phyloP scores from a whole-genome alignment of 495 filamentous ascomycete genomes.

The Aspergillus affinis region DNA sequence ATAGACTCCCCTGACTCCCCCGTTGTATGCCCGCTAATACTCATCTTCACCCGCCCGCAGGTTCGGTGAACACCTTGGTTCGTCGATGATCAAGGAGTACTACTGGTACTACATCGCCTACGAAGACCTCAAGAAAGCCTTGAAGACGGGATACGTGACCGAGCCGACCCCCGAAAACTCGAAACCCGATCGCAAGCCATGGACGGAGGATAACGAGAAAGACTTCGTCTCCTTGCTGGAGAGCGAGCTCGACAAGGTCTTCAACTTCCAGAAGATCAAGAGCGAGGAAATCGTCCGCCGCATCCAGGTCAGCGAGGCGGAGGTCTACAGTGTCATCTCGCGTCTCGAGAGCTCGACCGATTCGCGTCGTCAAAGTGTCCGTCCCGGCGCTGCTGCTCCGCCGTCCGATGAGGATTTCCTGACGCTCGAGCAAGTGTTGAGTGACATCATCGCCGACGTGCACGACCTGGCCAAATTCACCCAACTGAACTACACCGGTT shows the following conservation, averaged over 20 bases:
- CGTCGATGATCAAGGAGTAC: conserved; percentile 92
- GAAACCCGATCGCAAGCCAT: conserved; percentile 61
- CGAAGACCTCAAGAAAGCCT: conserved; percentile 83
- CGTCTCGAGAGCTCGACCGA: conserved; percentile 52
- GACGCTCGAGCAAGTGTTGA: conserved; percentile 89
- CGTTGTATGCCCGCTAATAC: neutral
- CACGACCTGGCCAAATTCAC: conserved; percentile 98
- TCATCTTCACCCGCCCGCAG: conserved; percentile 48
- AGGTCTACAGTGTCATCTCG: conserved; percentile 82
- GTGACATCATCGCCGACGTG: conserved; percentile 97
- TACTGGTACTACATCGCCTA: conserved; percentile 97
- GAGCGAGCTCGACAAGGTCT: conserved; percentile 91
- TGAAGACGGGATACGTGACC: conserved; percentile 70
- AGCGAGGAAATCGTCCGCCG: conserved; percentile 88
- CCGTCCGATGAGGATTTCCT: conserved; percentile 85
- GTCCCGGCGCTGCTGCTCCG: conserved; percentile 32
- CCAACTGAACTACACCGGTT: conserved; percentile 97
- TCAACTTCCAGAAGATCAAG: conserved; percentile 94
- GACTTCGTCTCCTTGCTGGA: conserved; percentile 85
- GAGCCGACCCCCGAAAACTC: conserved; percentile 52
- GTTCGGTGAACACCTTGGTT: conserved; percentile 94
- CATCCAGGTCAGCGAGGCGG: conserved; percentile 80
- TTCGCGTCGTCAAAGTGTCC: conserved; percentile 25
- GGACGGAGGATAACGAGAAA: conserved; percentile 92
- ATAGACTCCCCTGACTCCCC: no score